Evolutionary conservation across 495 filamentous ascomycete genomes (phyloP), one percentile per base, ranked within the genome.

Genomic region (Echria macrotheca): DNA sequence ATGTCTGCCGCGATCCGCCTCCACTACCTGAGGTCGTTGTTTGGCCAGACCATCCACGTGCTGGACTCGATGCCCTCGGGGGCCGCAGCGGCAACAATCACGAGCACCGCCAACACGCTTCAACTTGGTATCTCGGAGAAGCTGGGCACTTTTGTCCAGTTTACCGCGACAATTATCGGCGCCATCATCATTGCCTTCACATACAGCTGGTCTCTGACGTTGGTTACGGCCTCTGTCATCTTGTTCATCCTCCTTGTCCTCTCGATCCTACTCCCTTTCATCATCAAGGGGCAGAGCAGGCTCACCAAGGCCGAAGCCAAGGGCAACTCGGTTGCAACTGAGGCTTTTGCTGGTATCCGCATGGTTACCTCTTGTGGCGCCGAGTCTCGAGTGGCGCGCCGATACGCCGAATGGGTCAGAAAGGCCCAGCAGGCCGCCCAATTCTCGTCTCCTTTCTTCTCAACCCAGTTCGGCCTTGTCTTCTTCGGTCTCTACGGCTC

Each of bases 301-400:
- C 47, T 68, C 4, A 65, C 59, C 21, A 64, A 47, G 48, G 69
- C 71, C 11, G 70, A 74, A 50, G 64, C 58, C 6, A 78, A 79
- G 55, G 78, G 80, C 2, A 76, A 74, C 0, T 72, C 76, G 9
- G 58, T 86, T 2, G 81, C 82, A 3, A 78, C 73, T 44, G 82
- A 83, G 56, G 71, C 73, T 1, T 70, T 82, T 45, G 64, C 67
- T 2, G 68, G 69, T 21, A 73, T 83, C 15, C 69, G 80, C 18
- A 83, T 83, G 64, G 72, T 85, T 14, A 69, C 76, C 10, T 81
- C 82, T 4, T 85, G 82, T 58, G 80, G 82, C 23, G 83, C 82
- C 21, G 76, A 85, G 58, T 53, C 61, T 19, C 73, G 73, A 15
- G 64, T 84, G 28, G 57, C 68, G 1, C 59, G 60, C 32, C 73